These are phyloP conservation scores for Kandelia obovata DNA, from an alignment of 345 rosid genomes.

Conservation along the genomic window DNA sequence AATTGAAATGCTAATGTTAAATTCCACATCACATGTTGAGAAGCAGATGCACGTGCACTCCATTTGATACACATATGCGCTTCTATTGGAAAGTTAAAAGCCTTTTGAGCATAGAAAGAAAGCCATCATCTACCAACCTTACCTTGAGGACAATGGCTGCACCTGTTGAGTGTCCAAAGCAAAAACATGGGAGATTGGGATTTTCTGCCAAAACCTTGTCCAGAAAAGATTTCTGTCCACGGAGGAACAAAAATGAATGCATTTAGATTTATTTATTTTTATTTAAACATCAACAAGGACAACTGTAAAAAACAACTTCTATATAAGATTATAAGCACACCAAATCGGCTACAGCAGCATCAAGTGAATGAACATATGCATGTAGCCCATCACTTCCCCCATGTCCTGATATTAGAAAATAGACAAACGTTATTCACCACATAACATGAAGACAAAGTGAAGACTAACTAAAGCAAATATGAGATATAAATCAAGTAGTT, in stretches of 20 bases:
- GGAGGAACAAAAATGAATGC: neutral
- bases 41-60: no score
- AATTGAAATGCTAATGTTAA: neutral
- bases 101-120: neutral
- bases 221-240: constrained; percentile 23
- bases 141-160: constrained; percentile 36
- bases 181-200: constrained; percentile 31
- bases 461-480: neutral
- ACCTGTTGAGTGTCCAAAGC: constrained; percentile 34
- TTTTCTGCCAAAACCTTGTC: constrained; percentile 27
- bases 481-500: neutral
- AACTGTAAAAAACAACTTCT: neutral
- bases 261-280: neutral
- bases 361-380: constrained; percentile 27
- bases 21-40: neutral
- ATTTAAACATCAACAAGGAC: neutral
- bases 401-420: constrained; percentile 18
- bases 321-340: constrained; percentile 3
- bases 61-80: neutral
- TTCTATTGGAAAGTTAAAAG: neutral
- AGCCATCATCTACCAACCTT: neutral
- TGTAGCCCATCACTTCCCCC: constrained; percentile 38
- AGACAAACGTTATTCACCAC: neutral
- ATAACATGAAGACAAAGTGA: neutral
- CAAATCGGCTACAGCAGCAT: constrained; percentile 30